These are phyloP conservation scores for Rhodocollybia butyracea DNA, from an alignment of 768 basidiomycete species.

Conservation along the genomic window DNA sequence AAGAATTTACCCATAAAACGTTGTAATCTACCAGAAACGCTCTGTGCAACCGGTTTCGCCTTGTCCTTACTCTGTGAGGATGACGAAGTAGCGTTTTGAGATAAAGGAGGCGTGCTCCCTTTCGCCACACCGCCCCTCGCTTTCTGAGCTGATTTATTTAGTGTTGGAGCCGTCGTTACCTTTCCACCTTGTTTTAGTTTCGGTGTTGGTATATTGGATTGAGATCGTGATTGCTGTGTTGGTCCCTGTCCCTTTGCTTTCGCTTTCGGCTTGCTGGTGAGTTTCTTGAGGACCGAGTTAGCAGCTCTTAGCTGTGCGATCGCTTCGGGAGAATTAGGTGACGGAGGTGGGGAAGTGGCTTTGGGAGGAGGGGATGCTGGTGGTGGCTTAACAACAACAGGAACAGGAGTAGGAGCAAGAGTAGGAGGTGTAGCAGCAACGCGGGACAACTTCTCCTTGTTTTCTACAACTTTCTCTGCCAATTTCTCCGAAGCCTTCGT, in stretches of 20 bases:
- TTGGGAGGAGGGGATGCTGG: not conserved
- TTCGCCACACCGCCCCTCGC: too few relatives aligned
- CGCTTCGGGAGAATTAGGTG: not conserved
- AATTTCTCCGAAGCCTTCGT: not conserved
- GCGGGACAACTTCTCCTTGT: not conserved
- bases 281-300: not conserved
- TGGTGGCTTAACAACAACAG: not conserved
- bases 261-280: not conserved
- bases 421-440: not conserved
- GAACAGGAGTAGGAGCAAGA: not conserved
- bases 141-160: too few relatives aligned
- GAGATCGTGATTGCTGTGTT: too few relatives aligned
- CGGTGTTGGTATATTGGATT: too few relatives aligned
- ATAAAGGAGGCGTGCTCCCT: too few relatives aligned
- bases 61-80: not conserved
- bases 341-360: not conserved
- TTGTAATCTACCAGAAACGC: not conserved
- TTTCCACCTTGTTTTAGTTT: too few relatives aligned
- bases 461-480: not conserved
- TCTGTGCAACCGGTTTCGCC: not conserved
- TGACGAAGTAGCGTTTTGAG: too few relatives aligned
- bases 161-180: too few relatives aligned
- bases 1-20: conserved; percentile 5
- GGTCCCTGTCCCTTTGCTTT: too few relatives aligned
- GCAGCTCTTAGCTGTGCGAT: not conserved